Evolutionary conservation across 2,329 filamentous ascomycete genomes (phyloP).

Genomic region (Lachnellula suecica): DNA sequence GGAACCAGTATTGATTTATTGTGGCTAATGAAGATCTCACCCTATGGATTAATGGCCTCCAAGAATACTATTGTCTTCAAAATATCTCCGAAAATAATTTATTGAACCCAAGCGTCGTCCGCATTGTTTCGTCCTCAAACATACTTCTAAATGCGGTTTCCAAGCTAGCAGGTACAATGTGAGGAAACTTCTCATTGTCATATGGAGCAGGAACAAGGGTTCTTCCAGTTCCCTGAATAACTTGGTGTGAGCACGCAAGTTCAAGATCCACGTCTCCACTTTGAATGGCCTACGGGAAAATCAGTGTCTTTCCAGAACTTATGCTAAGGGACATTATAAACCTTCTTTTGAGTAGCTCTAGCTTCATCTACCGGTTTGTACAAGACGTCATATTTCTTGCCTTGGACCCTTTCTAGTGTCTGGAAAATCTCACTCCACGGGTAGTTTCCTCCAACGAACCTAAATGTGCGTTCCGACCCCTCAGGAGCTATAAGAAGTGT

Average conservation of each 20-base stretch:
- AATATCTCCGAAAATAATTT: neutral
- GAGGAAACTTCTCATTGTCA: neutral
- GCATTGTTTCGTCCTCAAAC: neutral
- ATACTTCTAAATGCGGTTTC: neutral
- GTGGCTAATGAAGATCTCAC: too few species aligned
- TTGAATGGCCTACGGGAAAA: neutral
- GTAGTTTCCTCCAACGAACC: conserved; percentile 6
- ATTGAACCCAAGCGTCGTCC: neutral
- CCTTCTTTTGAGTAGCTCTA: conserved; percentile 6
- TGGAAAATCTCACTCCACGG: conserved; percentile 5
- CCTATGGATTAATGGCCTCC: too few species aligned
- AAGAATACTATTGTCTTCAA: too few species aligned
- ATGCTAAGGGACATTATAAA: neutral
- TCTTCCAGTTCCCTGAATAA: neutral
- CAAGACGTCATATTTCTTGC: conserved; percentile 1
- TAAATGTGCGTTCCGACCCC: conserved; percentile 1
- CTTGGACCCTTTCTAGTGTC: conserved; percentile 5
- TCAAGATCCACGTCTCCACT: neutral
- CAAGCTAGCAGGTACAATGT: neutral
- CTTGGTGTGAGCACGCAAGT: neutral
- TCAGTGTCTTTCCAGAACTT: neutral
- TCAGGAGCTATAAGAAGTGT: conserved; percentile 3
- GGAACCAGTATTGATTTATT: too few species aligned
- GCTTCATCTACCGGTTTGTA: conserved; percentile 7
- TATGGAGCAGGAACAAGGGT: neutral